These are phyloP conservation scores for Corniculantispora saksenae DNA, from an alignment of 2,329 filamentous ascomycete species.

Conservation along the genomic window DNA sequence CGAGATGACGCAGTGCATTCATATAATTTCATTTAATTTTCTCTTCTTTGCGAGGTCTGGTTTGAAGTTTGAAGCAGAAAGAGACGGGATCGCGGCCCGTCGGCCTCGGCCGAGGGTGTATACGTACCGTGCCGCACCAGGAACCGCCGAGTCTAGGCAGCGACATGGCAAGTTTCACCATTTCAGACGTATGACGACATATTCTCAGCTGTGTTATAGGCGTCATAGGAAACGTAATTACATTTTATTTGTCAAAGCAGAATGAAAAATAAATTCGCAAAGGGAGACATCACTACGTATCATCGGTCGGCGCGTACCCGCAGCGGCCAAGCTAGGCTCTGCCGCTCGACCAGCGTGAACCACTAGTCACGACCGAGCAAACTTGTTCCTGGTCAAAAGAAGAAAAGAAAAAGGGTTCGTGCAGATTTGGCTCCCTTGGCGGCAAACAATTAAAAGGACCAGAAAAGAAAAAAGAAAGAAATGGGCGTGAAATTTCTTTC, in stretches of 20 bases:
- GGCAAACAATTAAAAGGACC: background rate
- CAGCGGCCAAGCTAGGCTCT: background rate
- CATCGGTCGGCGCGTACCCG: background rate
- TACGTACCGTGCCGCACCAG: background rate
- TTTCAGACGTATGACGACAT: no score
- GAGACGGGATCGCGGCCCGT: background rate
- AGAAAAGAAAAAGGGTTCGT: background rate
- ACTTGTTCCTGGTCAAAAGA: background rate
- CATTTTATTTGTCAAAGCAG: no score
- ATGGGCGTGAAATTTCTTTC: background rate
- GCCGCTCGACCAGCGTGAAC: no score
- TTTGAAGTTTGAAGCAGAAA: no score
- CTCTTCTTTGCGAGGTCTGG: no score
- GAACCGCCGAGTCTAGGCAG: no score
- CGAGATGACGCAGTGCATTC: background rate
- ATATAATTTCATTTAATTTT: no score
- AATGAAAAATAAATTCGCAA: background rate
- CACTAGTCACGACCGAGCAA: no score
- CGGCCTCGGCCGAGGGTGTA: background rate
- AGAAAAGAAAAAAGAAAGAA: background rate
- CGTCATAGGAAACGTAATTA: no score
- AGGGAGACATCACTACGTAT: background rate
- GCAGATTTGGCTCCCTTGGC: background rate
- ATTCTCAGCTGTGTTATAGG: background rate
- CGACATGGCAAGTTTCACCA: no score